Evolutionary conservation across 768 basidiomycete genomes (phyloP), one percentile per base, ranked within the genome.

Genomic region (Trametes gibbosa): DNA sequence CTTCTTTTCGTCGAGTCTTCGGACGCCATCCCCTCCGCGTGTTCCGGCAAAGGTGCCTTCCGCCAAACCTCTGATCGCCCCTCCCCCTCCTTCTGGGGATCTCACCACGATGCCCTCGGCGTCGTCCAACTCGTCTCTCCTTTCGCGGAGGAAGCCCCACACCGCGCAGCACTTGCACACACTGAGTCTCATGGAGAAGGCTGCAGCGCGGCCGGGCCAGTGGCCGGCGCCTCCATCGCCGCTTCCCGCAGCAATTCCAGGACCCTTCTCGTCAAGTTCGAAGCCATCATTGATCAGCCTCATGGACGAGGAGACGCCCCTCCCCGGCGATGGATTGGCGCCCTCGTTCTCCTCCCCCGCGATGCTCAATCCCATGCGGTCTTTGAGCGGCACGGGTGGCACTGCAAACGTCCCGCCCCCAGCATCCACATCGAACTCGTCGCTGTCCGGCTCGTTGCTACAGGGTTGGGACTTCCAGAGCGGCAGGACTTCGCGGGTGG

Each of bases 161-260:
- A 69, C 75, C 34, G 75, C 77, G 13, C 79, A 81, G 55, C 85
- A 85, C 62, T 75, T 78, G 56, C 81, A 86, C 39, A 84, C 86
- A 1, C 70, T 80, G 59, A 84, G 76, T 60, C 74, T 89, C 24
- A 69, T 90, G 64, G 79, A 84, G 61, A 73, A 70, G 16, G 87
- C 83, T 8, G 84, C 84, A 8, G 72, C 83, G 3, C 75, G 76
- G 14, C 74, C 2, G 74, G 79, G 1, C 4, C 56, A 65, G 4
- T 81, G 79, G 79, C 79, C 79, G 40, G 70, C 72, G 6, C 81
- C 81, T n/a, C 73, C 78, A 0, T 78, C 81, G 9, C 79, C 80
- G 2, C 66, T 77, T 0, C 79, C 79, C 9, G 71, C 76, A 48
- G 72, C 75, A 1, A 61, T 81, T 27, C 62, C 74, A 6, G 76